A percentile compares a stretch with the other conserved stretches of the same genome.
These are phyloP conservation scores for Calocybe cyanea DNA, from an alignment of 768 basidiomycete genomes.

Conservation along the genomic window DNA sequence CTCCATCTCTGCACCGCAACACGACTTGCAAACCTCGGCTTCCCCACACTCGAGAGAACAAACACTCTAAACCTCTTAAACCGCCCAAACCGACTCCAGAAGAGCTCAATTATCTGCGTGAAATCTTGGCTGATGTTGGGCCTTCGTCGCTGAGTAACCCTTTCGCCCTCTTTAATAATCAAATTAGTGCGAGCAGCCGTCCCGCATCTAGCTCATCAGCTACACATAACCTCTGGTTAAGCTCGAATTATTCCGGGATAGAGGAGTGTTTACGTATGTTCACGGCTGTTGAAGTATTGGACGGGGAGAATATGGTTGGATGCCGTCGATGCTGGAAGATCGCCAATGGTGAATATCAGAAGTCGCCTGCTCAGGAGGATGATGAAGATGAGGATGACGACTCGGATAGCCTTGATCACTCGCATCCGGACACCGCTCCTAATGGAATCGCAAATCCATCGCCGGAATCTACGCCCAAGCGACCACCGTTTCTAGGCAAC, in stretches of 20 bases:
- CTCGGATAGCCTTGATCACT: slow-evolving; percentile 13
- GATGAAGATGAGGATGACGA: slow-evolving; percentile 26
- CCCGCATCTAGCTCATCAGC: slow-evolving; percentile 9
- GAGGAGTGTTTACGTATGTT: slow-evolving; percentile 86
- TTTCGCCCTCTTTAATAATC: slow-evolving; percentile 41
- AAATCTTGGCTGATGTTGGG: slow-evolving; percentile 63
- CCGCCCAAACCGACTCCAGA: slow-evolving; percentile 51
- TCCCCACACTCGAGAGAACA: too few species aligned
- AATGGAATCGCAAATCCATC: slow-evolving; percentile 3
- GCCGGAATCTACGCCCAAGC: slow-evolving; percentile 12
- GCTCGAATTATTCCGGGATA: slow-evolving; percentile 48
- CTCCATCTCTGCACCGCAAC: slow-evolving; percentile 21
- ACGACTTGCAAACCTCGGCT: slow-evolving; percentile 24
- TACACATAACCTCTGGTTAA: slow-evolving; percentile 39
- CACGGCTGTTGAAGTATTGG: slow-evolving; percentile 88
- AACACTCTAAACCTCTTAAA: slow-evolving; percentile 25
- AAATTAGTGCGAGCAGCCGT: slow-evolving; percentile 9
- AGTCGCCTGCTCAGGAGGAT: slow-evolving; percentile 23
- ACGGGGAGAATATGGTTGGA: slow-evolving; percentile 93
- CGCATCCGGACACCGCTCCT: neutral
- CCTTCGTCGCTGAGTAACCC: slow-evolving; percentile 37
- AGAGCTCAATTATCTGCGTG: slow-evolving; percentile 64
- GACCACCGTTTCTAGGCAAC: slow-evolving; percentile 17
- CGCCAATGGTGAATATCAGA: slow-evolving; percentile 57
- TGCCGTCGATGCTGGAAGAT: slow-evolving; percentile 95